A percentile compares a stretch with the other conserved stretches of the same genome.
Evolutionary conservation across 2,329 filamentous ascomycete species (phyloP).

Genomic region (Leptographium wingfieldii): DNA sequence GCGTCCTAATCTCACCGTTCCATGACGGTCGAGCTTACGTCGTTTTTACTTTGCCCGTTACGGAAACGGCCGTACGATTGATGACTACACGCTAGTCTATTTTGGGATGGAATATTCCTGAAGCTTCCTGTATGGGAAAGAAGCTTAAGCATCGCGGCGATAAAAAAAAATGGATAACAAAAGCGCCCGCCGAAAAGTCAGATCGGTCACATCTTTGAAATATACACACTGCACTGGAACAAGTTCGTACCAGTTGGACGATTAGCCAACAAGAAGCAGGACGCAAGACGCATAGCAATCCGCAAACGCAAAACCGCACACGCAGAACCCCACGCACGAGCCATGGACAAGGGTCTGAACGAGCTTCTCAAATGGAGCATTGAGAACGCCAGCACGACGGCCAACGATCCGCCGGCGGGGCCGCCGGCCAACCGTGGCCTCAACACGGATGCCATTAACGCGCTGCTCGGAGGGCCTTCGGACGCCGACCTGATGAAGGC

Average conservation of each 20-base stretch:
- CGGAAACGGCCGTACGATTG: too few relatives aligned
- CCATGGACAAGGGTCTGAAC: slow-evolving; percentile 22
- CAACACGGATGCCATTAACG: slow-evolving; percentile 56
- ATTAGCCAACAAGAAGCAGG: not conserved
- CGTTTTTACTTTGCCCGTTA: too few relatives aligned
- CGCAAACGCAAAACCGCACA: not conserved
- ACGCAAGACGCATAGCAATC: not conserved
- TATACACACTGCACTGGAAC: too few relatives aligned
- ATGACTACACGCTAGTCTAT: slow-evolving; percentile 12
- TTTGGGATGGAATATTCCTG: slow-evolving; percentile 22
- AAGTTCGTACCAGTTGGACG: too few relatives aligned
- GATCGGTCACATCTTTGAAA: too few relatives aligned
- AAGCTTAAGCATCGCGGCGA: slow-evolving; percentile 7
- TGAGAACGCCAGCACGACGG: slow-evolving; percentile 14
- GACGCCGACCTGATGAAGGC: slow-evolving; percentile 88
- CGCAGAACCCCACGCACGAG: not conserved
- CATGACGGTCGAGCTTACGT: too few relatives aligned
- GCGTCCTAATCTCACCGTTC: too few relatives aligned
- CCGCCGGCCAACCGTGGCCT: slow-evolving; percentile 30
- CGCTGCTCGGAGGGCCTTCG: slow-evolving; percentile 70
- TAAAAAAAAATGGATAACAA: not conserved
- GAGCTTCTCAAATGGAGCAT: slow-evolving; percentile 27
- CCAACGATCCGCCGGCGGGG: slow-evolving; percentile 13
- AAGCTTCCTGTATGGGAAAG: slow-evolving; percentile 20
- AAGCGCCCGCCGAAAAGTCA: not conserved